phyloP scores from a whole-genome alignment of 768 basidiomycete species.

The Podaxis carcinomalis region DNA sequence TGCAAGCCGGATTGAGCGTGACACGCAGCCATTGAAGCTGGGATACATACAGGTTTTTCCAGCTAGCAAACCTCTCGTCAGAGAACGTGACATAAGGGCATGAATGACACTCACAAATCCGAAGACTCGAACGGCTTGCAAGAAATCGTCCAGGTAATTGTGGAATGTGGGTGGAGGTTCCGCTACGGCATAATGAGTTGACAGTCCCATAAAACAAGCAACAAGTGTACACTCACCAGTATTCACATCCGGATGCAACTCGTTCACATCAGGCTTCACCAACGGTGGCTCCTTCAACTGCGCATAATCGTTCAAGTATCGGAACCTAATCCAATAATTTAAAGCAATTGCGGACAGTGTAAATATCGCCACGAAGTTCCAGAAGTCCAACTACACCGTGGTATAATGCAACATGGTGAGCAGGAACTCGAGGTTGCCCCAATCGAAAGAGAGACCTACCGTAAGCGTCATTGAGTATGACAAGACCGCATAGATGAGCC shows the following conservation, averaged over 20 bases:
- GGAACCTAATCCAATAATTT: conserved; percentile 84
- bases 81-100: conserved; percentile 2
- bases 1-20: neutral
- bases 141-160: conserved; percentile 95
- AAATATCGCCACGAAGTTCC: conserved; percentile 82
- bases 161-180: conserved; percentile 79
- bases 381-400: conserved; percentile 73
- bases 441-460: conserved; percentile 33
- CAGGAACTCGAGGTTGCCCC: conserved; percentile 5
- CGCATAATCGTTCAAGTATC: conserved; percentile 71
- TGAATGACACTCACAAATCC: conserved; percentile 63
- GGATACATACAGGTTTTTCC: conserved; percentile 80
- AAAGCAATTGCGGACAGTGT: conserved; percentile 58
- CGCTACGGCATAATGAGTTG: conserved; percentile 1
- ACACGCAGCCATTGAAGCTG: neutral
- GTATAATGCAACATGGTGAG: neutral
- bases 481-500: conserved; percentile 69
- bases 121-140: conserved; percentile 94
- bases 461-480: conserved; percentile 90
- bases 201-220: neutral
- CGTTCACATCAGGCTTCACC: conserved; percentile 77
- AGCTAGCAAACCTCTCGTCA: conserved; percentile 27
- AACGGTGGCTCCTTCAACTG: conserved; percentile 79
- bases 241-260: conserved; percentile 90
- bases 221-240: conserved; percentile 32